Percentiles rank a stretch among this genome's conserved stretches.
Evolutionary conservation across 768 basidiomycete species (phyloP).

Genomic region (Boletus rubescentipes): DNA sequence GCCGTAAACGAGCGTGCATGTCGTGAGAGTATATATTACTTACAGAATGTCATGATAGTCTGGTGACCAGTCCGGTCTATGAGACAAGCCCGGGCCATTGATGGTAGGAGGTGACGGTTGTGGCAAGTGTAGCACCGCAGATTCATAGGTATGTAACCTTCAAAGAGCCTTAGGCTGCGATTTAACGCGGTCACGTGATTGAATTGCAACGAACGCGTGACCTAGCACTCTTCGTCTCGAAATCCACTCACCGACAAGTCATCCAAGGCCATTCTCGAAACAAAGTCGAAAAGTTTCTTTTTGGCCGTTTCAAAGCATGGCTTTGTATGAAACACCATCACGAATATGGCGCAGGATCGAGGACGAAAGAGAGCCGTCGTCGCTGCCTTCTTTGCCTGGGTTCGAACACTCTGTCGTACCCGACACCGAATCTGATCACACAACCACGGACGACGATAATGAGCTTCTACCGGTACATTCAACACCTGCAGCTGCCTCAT

Average conservation of each 20-base stretch:
- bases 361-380: conserved; percentile 76
- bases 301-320: conserved; percentile 35
- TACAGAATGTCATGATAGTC: too few species aligned
- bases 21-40: too few species aligned
- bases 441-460: conserved; percentile 41
- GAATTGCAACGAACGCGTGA: conserved; percentile 20
- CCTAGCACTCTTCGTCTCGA: not conserved
- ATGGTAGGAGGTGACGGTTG: too few species aligned
- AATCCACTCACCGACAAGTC: not conserved
- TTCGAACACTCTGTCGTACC: conserved; percentile 63
- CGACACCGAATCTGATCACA: conserved; percentile 36
- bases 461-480: conserved; percentile 60
- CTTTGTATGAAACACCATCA: conserved; percentile 76
- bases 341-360: conserved; percentile 84
- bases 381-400: conserved; percentile 71
- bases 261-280: not conserved
- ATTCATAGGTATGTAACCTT: too few species aligned
- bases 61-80: too few species aligned
- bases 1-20: too few species aligned
- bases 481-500: conserved; percentile 55
- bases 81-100: too few species aligned
- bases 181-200: conserved; percentile 29
- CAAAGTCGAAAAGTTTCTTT: not conserved
- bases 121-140: too few species aligned
- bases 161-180: too few species aligned